Evolutionary conservation across 306 rosid genomes (phyloP).

Genomic region (Macrotyloma uniflorum): DNA sequence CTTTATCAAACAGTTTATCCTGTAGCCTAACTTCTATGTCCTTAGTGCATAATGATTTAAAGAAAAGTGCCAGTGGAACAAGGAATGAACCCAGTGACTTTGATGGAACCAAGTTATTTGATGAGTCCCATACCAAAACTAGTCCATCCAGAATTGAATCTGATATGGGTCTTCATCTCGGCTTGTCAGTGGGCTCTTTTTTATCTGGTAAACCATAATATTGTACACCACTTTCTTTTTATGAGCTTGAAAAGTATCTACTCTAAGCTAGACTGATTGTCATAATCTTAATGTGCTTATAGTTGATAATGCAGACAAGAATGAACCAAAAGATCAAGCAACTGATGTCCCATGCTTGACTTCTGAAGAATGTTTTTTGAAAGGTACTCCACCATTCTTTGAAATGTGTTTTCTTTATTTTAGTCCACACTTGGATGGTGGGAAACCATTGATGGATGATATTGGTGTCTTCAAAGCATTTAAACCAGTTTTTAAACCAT

Average conservation of each 20-base stretch:
- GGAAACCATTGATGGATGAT: constrained; percentile 24
- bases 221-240: background rate
- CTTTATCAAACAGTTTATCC: constrained; percentile 56
- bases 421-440: constrained; percentile 13
- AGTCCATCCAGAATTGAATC: constrained; percentile 56
- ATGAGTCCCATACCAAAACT: constrained; percentile 47
- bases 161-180: constrained; percentile 72
- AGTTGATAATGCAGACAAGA: constrained; percentile 51
- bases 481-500: constrained; percentile 23
- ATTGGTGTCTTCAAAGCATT: constrained; percentile 24
- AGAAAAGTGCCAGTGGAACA: constrained; percentile 47
- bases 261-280: constrained; percentile 39
- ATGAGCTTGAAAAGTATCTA: constrained; percentile 14
- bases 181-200: constrained; percentile 71
- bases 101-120: constrained; percentile 42
- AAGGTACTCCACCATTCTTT: constrained; percentile 53
- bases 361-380: constrained; percentile 42
- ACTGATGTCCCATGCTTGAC: constrained; percentile 41
- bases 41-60: constrained; percentile 44
- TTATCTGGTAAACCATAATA: constrained; percentile 58
- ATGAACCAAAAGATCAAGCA: constrained; percentile 49
- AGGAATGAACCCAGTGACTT: constrained; percentile 46
- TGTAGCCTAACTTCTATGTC: constrained; percentile 54
- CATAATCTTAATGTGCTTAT: constrained; percentile 47
- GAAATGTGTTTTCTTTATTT: constrained; percentile 33